A percentile compares a stretch with the other conserved stretches of the same genome.
Evolutionary conservation across 148 eudicot genomes (phyloP).

Genomic region (Persicaria tinctoria): DNA sequence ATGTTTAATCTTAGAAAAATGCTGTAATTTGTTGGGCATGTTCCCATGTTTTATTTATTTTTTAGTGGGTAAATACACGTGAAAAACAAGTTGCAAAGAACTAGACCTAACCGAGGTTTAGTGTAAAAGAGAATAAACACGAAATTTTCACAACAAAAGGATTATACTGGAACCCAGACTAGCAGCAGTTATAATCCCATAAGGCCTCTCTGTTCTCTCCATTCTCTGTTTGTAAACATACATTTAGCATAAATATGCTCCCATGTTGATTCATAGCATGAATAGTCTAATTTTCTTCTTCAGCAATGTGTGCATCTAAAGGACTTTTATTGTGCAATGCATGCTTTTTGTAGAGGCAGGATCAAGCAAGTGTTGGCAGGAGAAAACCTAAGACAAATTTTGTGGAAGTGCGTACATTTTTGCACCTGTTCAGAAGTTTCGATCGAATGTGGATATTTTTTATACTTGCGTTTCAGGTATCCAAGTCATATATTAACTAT

Average conservation of each 20-base stretch:
- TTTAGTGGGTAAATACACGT: no score
- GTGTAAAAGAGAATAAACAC: no score
- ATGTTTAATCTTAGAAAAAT: background rate
- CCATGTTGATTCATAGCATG: background rate
- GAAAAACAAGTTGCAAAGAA: no score
- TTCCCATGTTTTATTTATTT: background rate
- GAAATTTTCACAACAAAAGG: no score
- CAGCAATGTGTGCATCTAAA: background rate
- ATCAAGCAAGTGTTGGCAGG: conserved; percentile 43
- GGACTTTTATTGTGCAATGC: background rate
- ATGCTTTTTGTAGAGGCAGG: conserved; percentile 30
- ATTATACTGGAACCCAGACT: no score
- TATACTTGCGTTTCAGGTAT: conserved; percentile 84
- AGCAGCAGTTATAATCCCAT: no score
- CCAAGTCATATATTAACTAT: background rate
- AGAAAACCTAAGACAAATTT: conserved; percentile 88
- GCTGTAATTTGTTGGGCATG: background rate
- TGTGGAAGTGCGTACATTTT: conserved; percentile 92
- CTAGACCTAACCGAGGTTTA: no score
- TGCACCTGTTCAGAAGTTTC: conserved; percentile 84
- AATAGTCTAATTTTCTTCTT: background rate
- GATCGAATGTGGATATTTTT: conserved; percentile 94
- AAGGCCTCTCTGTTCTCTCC: no score
- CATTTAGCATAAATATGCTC: background rate
- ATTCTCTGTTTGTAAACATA: no score